These are phyloP conservation scores for Termitomyces sp. DNA, from an alignment of 768 basidiomycete species.

Conservation along the genomic window DNA sequence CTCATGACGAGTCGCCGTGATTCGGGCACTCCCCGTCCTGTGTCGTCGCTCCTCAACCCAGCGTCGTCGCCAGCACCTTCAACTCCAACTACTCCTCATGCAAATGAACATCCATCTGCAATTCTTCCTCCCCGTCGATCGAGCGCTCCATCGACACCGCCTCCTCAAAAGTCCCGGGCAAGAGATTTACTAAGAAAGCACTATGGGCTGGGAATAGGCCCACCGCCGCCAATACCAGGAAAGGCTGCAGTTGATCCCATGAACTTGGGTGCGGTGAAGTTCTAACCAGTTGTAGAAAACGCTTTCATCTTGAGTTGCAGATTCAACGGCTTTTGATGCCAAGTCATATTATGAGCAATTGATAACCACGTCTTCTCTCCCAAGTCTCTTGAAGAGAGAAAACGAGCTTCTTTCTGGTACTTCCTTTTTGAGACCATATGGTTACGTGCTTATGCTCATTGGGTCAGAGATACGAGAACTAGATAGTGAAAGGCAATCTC, in stretches of 20 bases:
- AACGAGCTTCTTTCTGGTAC: conserved; percentile 77
- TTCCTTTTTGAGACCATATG: conserved; percentile 1
- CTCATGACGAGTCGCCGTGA: conserved; percentile 23
- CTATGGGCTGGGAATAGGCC: conserved; percentile 80
- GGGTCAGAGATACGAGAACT: conserved; percentile 80
- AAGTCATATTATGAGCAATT: conserved; percentile 84
- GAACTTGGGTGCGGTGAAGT: conserved; percentile 63
- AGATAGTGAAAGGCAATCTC: conserved; percentile 83
- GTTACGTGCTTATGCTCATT: background rate
- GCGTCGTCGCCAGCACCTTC: conserved; percentile 34
- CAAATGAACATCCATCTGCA: conserved; percentile 12
- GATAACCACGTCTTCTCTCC: conserved; percentile 77
- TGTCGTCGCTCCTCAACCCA: conserved; percentile 47
- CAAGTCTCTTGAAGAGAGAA: conserved; percentile 71
- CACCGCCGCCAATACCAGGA: conserved; percentile 59
- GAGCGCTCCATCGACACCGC: conserved; percentile 29
- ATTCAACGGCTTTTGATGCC: conserved; percentile 81
- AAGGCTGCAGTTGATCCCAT: conserved; percentile 70
- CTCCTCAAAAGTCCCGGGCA: conserved; percentile 54
- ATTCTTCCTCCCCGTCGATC: conserved; percentile 27
- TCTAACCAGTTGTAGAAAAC: background rate
- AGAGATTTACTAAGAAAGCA: conserved; percentile 81
- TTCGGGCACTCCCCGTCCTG: conserved; percentile 31
- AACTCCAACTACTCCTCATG: conserved; percentile 20
- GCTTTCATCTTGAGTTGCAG: conserved; percentile 33